Evolutionary conservation across 805 yeast species (phyloP).

Genomic region (Candida ponderosae): DNA sequence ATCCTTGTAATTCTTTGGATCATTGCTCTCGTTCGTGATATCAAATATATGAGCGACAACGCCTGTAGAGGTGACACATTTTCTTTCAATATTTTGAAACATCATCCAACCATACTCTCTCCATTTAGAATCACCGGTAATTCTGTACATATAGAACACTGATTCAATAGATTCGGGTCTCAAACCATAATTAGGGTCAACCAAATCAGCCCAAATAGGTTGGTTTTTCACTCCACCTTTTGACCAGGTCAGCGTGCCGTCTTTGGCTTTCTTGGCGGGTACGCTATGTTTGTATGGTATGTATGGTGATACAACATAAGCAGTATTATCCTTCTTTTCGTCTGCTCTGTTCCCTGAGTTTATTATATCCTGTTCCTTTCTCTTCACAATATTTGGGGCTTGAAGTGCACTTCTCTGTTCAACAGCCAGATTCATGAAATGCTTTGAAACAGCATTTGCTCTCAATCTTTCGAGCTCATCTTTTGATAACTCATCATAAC

Average conservation of each 20-base stretch:
- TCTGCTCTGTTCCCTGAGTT: no score
- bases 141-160: conserved; percentile 47
- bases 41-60: conserved; percentile 32
- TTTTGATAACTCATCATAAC: not conserved
- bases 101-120: conserved; percentile 45
- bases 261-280: no score
- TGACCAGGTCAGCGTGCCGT: conserved; percentile 8
- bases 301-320: no score
- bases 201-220: conserved; percentile 24
- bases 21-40: conserved; percentile 25
- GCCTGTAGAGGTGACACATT: conserved; percentile 23
- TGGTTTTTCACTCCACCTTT: conserved; percentile 11
- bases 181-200: conserved; percentile 34
- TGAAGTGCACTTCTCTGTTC: not conserved
- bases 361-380: no score
- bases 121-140: conserved; percentile 54
- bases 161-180: conserved; percentile 60
- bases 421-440: no score
- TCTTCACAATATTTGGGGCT: no score
- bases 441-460: not conserved
- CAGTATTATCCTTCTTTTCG: no score
- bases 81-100: conserved; percentile 29
- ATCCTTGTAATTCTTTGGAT: conserved; percentile 20
- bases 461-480: not conserved
- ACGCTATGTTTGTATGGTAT: no score